Conservation (phyloP, 1,284 basidiomycete species). For the Tilletia indica region DNA sequence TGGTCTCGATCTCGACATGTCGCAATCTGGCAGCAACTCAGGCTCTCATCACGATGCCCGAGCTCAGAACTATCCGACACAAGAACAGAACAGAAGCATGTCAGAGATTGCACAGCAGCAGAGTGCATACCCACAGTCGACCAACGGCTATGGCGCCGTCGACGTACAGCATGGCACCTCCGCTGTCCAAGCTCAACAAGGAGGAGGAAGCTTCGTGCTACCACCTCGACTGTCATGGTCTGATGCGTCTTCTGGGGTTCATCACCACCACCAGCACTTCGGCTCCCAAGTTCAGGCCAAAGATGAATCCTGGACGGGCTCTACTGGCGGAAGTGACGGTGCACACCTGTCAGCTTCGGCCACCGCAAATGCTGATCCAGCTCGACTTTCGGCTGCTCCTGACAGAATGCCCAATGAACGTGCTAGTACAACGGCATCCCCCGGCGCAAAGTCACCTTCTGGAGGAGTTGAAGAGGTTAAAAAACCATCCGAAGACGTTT, state of each 20-base stretch:
- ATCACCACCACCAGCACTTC: background rate
- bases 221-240: conserved; percentile 5
- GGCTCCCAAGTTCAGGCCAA: background rate
- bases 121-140: background rate
- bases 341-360: background rate
- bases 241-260: background rate
- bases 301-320: background rate
- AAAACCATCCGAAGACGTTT: too few relatives aligned
- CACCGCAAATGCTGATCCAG: background rate
- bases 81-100: background rate
- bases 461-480: too few relatives aligned
- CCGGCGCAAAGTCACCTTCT: background rate
- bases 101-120: background rate
- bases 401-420: background rate
- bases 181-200: background rate
- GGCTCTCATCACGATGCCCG: background rate
- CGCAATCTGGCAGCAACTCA: background rate
- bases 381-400: background rate
- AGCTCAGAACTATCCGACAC: background rate
- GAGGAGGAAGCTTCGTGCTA: background rate
- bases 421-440: background rate
- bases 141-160: background rate
- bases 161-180: background rate
- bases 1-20: conserved; percentile 1
- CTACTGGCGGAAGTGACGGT: background rate